Evolutionary conservation across 2,329 filamentous ascomycete genomes (phyloP), one percentile per base, ranked within the genome.

Genomic region (Diplodia corticola): DNA sequence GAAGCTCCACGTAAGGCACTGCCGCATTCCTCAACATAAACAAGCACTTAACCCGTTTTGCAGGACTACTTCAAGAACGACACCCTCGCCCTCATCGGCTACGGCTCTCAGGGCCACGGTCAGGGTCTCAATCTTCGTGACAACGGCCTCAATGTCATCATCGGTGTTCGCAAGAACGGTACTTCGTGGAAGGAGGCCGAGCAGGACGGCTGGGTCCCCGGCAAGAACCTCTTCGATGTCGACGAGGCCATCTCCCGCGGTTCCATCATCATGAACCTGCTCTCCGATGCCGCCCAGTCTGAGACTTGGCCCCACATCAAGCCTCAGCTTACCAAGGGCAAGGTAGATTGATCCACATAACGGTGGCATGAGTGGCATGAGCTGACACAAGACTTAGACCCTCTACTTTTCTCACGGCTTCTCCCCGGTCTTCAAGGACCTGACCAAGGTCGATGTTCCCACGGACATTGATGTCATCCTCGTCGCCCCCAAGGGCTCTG

Each of bases 381-480:
- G 59, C 72, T 77, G 69, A 77, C 69, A 61, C 26, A 53, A 50
- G 30, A 44, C 15, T 5, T 71, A 95, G 94, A 99, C 95, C 69
- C 92, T 99, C 75, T 99, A 99, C 91, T 99, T 99, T 89, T 98
- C 95, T 74, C 95, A 99, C 89, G 95, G 95, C 79, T 99, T 99
- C 91, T 98, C 95, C 70, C 95, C 95, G 80, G 93, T 99, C 83
- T 99, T 99, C 92, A 97, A 97, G 88, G 90, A 97, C 81, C 89
- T 95, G 80, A 99, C 95, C 88, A 96, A 97, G 84, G 95, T 99
- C 80, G 95, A 99, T 70, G 92, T 97, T 70, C 95, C 95, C 83
- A 88, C 81, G 73, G 91, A 98, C 84, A 91, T 99, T 79, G 95
- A 99, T 82, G 95, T 99, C 82, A 99, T 99, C 87, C 94, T 99